Evolutionary conservation across 169 alveolate genomes (phyloP).

Genomic region (Toxoplasma gondii): DNA sequence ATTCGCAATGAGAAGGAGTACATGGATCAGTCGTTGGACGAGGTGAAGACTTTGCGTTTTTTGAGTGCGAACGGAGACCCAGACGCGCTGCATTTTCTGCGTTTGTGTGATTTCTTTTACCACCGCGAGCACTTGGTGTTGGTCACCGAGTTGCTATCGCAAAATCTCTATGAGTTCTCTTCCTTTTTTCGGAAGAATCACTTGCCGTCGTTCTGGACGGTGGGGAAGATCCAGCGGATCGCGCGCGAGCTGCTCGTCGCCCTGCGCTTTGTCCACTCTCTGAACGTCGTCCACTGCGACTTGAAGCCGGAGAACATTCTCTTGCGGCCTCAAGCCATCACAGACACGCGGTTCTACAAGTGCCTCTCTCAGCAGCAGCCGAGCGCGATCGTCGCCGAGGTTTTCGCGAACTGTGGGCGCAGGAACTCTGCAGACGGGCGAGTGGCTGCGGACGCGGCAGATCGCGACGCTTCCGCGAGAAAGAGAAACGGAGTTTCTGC

Average conservation of each 20-base stretch:
- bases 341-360: neutral
- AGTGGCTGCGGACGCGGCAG: neutral
- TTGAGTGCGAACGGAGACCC: slow-evolving; percentile 86
- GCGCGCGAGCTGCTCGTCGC: slow-evolving; percentile 82
- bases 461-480: neutral
- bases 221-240: slow-evolving; percentile 48
- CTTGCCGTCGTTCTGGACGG: slow-evolving; percentile 56
- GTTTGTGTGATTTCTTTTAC: slow-evolving; percentile 89
- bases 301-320: slow-evolving; percentile 96
- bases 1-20: slow-evolving; percentile 93
- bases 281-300: slow-evolving; percentile 92
- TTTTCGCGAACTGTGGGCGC: neutral
- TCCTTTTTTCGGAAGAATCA: slow-evolving; percentile 50
- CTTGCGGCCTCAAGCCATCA: neutral
- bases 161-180: slow-evolving; percentile 68
- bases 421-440: neutral
- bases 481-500: neutral
- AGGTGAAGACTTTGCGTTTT: slow-evolving; percentile 86
- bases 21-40: slow-evolving; percentile 92
- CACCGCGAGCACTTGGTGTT: slow-evolving; percentile 94
- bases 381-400: neutral
- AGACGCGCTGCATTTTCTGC: slow-evolving; percentile 81
- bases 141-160: slow-evolving; percentile 93
- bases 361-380: neutral
- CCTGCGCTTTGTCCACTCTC: slow-evolving; percentile 80